Conservation (phyloP, 495 filamentous ascomycete species). For the Talaromyces adpressus region DNA sequence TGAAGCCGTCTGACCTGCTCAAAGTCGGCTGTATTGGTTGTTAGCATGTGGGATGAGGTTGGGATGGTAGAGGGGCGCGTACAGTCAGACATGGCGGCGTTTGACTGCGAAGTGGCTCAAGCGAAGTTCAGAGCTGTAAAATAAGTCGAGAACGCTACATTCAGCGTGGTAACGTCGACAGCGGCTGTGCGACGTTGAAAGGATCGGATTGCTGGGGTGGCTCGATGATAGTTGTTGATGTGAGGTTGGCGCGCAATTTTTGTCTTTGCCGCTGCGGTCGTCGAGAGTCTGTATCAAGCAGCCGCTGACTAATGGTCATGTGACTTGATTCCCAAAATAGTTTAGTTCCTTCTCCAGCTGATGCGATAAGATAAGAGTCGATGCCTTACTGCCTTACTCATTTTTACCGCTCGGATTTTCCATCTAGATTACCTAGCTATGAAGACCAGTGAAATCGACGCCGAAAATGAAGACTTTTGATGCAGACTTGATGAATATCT, state of each 20-base stretch:
- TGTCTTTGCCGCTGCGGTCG: neutral
- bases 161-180: conserved; percentile 6
- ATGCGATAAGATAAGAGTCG: too few species aligned
- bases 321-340: neutral
- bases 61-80: conserved; percentile 19
- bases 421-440: too few species aligned
- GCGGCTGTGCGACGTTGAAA: conserved; percentile 5
- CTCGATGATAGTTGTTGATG: neutral
- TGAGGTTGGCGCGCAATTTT: conserved; percentile 4
- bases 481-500: too few species aligned
- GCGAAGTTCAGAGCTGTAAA: conserved; percentile 1
- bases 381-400: too few species aligned
- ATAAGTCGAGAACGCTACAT: conserved; percentile 1
- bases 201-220: neutral
- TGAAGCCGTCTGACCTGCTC: conserved; percentile 76
- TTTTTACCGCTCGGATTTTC: too few species aligned
- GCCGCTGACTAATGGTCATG: conserved; percentile 4
- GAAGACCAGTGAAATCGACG: too few species aligned
- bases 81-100: conserved; percentile 55
- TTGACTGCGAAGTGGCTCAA: neutral
- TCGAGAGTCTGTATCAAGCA: neutral
- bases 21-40: conserved; percentile 57
- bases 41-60: conserved; percentile 19
- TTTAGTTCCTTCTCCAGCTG: too few species aligned
- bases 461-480: too few species aligned